These are phyloP conservation scores for Arachnopeziza araneosa DNA, from an alignment of 2,329 filamentous ascomycete genomes.

Conservation along the genomic window DNA sequence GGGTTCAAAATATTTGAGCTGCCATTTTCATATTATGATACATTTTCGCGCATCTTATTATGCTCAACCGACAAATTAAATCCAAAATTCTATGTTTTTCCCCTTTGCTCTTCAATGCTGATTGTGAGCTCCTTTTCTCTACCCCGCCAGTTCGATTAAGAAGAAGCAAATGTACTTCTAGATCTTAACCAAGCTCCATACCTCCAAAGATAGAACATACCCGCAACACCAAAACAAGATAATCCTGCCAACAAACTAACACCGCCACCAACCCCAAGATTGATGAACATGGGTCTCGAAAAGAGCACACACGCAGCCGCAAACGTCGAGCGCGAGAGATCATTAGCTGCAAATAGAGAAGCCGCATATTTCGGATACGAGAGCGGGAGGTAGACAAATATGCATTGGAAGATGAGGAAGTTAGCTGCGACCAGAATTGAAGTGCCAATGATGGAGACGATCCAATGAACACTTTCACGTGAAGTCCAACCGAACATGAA, in stretches of 20 bases:
- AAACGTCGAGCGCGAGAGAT: conserved; percentile 18
- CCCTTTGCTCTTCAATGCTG: too few relatives aligned
- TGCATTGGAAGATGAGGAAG: conserved; percentile 37
- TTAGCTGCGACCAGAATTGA: conserved; percentile 35
- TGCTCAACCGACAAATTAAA: too few relatives aligned
- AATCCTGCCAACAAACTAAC: conserved; percentile 45
- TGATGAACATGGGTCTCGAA: conserved; percentile 51
- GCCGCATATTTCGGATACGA: conserved; percentile 34
- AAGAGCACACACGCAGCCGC: conserved; percentile 57
- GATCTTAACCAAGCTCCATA: conserved; percentile 5
- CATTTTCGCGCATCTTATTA: too few relatives aligned
- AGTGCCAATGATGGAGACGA: conserved; percentile 47
- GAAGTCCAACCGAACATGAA: conserved; percentile 52
- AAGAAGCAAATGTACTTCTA: neutral
- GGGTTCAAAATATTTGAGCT: too few relatives aligned
- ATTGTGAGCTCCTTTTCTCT: too few relatives aligned
- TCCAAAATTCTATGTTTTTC: too few relatives aligned
- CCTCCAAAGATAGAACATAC: conserved; percentile 12
- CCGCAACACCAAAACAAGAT: conserved; percentile 9
- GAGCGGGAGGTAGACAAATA: conserved; percentile 38
- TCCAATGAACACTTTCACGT: conserved; percentile 46
- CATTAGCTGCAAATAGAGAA: conserved; percentile 34
- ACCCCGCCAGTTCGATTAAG: neutral
- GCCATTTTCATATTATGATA: too few relatives aligned
- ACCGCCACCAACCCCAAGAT: conserved; percentile 53